Evolutionary conservation across 75 land plant species (phyloP), one percentile per base, ranked within the genome.

Genomic region (Cunninghamia lanceolata): DNA sequence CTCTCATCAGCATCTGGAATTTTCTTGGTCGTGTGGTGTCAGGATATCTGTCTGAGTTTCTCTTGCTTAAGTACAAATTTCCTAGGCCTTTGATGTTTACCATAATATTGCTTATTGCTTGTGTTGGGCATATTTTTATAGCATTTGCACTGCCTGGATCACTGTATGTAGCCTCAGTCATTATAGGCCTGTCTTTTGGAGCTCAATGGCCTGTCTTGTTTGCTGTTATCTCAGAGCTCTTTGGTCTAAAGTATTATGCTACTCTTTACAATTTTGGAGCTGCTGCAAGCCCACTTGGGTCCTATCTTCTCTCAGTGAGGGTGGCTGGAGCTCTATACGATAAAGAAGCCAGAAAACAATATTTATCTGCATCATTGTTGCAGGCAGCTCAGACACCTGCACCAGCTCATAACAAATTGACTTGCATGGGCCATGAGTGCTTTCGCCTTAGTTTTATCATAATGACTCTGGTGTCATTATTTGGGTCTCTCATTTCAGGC

Each of bases 1-100:
- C 94, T 1, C 90, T 95, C 1, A 87, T 94, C 9, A 94, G 92
- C 91, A 94, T 94, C 25, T 94, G 95, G 95, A 94, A 91, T 73
- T 94, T 85, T 89, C 83, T 91, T 39, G 95, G 95, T 1, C 52
- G 93, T 21, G 90, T 91, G 46, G 68, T 83, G n/a, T 43, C 94
- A 21, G 94, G 95, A 5, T 94, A 91, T 68, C 87, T 84, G 56
- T 94, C 95, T 15, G 94, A 94, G 68, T 71, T 43, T 11, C 50
- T 91, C 1, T 85, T 92, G 14, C 46, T 13, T 50, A 86, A 82
- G 71, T 89, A 83, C 70, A 88, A 89, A 36, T 15, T 90, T 16
- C 93, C 87, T 83, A 87, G 71, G 16, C 70, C 83, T 66, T 87
- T 52, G 84, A 81, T 80, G 84, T 89, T 70, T 52, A 80, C 87